Evolutionary conservation across 2,329 filamentous ascomycete species (phyloP).

Genomic region (Dactylonectria estremocensis): DNA sequence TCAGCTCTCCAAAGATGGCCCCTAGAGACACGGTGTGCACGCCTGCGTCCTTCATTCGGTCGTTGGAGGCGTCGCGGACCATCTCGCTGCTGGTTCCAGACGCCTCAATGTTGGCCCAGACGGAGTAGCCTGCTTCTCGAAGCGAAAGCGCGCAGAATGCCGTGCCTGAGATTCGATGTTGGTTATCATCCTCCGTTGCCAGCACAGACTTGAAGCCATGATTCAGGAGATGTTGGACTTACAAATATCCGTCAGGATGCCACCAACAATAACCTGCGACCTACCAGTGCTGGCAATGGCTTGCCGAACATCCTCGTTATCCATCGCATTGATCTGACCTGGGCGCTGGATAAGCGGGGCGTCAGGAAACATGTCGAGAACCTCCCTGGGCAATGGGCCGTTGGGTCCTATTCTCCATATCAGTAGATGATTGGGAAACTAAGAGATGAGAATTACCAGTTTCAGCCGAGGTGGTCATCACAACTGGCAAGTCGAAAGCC

Average conservation of each 20-base stretch:
- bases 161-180: conserved; percentile 54
- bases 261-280: conserved; percentile 73
- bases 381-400: conserved; percentile 71
- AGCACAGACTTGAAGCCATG: too few relatives aligned
- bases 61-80: conserved; percentile 68
- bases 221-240: background rate
- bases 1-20: conserved; percentile 67
- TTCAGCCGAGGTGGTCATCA: conserved; percentile 68
- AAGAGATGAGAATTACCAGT: background rate
- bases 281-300: conserved; percentile 59
- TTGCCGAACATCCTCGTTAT: conserved; percentile 70
- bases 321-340: conserved; percentile 76
- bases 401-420: conserved; percentile 62
- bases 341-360: conserved; percentile 70
- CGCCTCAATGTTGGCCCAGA: conserved; percentile 73
- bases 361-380: conserved; percentile 70
- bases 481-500: conserved; percentile 70
- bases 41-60: conserved; percentile 70
- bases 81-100: conserved; percentile 68
- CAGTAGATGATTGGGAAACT: conserved; percentile 42
- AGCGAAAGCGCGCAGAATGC: conserved; percentile 74
- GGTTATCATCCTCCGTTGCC: too few relatives aligned
- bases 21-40: conserved; percentile 68
- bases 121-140: conserved; percentile 71
- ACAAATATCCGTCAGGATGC: conserved; percentile 73